These are phyloP conservation scores for Plantago lanceolata DNA, from an alignment of 305 asterid genomes.

Conservation along the genomic window DNA sequence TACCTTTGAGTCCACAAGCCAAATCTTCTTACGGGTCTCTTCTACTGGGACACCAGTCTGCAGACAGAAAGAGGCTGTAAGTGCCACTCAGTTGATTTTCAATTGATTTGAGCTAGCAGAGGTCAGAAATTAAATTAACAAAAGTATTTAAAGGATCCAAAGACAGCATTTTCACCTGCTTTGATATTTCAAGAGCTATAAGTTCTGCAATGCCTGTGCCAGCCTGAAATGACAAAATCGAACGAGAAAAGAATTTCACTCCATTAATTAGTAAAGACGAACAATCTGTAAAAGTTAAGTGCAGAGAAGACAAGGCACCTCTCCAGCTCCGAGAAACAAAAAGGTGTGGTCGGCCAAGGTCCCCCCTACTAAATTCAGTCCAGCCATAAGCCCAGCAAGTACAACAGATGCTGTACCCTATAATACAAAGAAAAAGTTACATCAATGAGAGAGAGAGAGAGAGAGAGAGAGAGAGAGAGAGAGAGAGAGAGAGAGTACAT, in stretches of 20 bases:
- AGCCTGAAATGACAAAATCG: slow-evolving; percentile 53
- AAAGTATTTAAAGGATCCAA: slow-evolving; percentile 13
- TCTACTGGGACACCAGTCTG: slow-evolving; percentile 82
- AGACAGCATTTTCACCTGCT: slow-evolving; percentile 51
- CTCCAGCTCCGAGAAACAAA: slow-evolving; percentile 98
- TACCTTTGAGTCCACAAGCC: slow-evolving; percentile 97
- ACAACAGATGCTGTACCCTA: slow-evolving; percentile 99
- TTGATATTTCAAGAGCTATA: slow-evolving; percentile 91
- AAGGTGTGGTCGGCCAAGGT: slow-evolving; percentile 76
- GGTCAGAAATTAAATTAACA: slow-evolving; percentile 14
- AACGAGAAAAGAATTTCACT: neutral
- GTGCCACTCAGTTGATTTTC: slow-evolving; percentile 9
- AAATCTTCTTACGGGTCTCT: slow-evolving; percentile 81
- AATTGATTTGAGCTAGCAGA: slow-evolving; percentile 13
- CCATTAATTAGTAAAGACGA: neutral
- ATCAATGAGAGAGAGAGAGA: neutral
- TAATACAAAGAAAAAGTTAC: slow-evolving; percentile 15
- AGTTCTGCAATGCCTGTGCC: slow-evolving; percentile 99
- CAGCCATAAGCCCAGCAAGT: slow-evolving; percentile 79
- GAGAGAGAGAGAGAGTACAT: too few species aligned
- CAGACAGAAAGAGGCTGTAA: slow-evolving; percentile 13
- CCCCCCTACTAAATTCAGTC: slow-evolving; percentile 77
- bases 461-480: slow-evolving; percentile 4
- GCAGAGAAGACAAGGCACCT: slow-evolving; percentile 41
- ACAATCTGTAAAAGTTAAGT: neutral